These are phyloP conservation scores for Hypoxylon sp. DNA, from an alignment of 2,329 filamentous ascomycete species.

Conservation along the genomic window DNA sequence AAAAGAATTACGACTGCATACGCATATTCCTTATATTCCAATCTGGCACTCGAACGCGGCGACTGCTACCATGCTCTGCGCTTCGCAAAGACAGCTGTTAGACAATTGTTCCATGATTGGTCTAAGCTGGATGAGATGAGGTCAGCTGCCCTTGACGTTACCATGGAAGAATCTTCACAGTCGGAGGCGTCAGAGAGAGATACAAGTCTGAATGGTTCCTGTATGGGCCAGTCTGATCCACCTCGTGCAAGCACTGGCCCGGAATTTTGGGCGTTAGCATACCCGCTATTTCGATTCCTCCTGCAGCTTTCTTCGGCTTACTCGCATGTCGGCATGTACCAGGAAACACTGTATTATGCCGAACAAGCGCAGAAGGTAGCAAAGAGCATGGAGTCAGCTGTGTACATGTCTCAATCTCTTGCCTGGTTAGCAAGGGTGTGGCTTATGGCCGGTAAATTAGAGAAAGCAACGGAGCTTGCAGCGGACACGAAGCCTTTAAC, in stretches of 20 bases:
- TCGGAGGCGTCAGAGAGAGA: conserved; percentile 49
- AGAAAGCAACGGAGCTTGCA: conserved; percentile 70
- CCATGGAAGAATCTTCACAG: conserved; percentile 49
- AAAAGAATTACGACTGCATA: conserved; percentile 70
- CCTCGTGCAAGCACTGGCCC: conserved; percentile 65
- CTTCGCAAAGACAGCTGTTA: conserved; percentile 71
- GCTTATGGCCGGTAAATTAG: conserved; percentile 70
- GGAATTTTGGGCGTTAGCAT: conserved; percentile 84
- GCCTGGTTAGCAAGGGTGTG: conserved; percentile 70
- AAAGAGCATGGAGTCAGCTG: conserved; percentile 73
- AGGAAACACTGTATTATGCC: conserved; percentile 89
- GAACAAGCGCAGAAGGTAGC: conserved; percentile 87
- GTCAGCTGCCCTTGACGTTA: conserved; percentile 34
- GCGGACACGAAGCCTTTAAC: conserved; percentile 68
- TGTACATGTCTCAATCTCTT: conserved; percentile 69
- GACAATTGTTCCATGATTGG: conserved; percentile 71
- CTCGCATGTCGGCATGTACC: conserved; percentile 86
- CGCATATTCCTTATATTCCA: conserved; percentile 75
- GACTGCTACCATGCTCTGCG: conserved; percentile 71
- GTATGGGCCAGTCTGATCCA: conserved; percentile 46
- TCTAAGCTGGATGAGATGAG: conserved; percentile 63
- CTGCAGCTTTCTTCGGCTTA: conserved; percentile 83
- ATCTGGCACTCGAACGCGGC: conserved; percentile 74
- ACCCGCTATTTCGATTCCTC: conserved; percentile 79
- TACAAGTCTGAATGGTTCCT: conserved; percentile 51